Base-by-base conservation (phyloP, 2,329 filamentous ascomycete species). In the Scedosporium apiospermum region DNA sequence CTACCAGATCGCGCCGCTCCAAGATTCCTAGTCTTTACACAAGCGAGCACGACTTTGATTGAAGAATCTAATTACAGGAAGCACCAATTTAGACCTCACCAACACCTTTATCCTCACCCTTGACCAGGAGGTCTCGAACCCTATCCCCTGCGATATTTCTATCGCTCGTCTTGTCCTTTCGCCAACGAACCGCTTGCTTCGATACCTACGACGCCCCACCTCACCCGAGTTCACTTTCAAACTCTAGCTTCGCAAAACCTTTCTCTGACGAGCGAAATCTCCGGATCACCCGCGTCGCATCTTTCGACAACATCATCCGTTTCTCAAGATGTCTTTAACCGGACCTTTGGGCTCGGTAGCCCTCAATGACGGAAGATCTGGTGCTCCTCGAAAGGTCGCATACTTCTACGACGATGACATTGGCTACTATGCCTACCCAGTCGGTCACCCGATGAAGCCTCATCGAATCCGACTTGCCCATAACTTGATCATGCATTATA, bases 341-440 rank as follows among this genome's bases (percentile, higher is more conserved):
- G 60, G 60, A 6, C 60, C 60, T 42, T 73, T 78, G 65, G 74
- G 80, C 66, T 77, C 79, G 57, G 74, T 75, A 51, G 80, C 80
- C 62, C 76, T 83, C 65, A 76, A 77, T 64, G 42, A 18, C 9
- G 12, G n/a, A 12, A 5, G 49, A 2, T 73, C 77, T 63, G 69
- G 75, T 60, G 76, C 79, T 27, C 76, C 79, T 61, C 96, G 95
- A 78, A 91, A 93, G 72, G 91, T 98, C 64, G 93, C 93, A 63
- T 98, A 98, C 78, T 98, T 98, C 76, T 98, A 98, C 82, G 93
- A 98, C 73, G 96, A 91, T 3, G 93, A 98, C 77, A 95, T 98
- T 72, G 93, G 93, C 67, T 98, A 98, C 76, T 98, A 97, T 80
- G 93, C 93, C 73, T 98, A 98, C 72, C 91, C 96, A 63, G 92